Conservation (phyloP, 306 rosid genomes). For the Prunus armeniaca region DNA sequence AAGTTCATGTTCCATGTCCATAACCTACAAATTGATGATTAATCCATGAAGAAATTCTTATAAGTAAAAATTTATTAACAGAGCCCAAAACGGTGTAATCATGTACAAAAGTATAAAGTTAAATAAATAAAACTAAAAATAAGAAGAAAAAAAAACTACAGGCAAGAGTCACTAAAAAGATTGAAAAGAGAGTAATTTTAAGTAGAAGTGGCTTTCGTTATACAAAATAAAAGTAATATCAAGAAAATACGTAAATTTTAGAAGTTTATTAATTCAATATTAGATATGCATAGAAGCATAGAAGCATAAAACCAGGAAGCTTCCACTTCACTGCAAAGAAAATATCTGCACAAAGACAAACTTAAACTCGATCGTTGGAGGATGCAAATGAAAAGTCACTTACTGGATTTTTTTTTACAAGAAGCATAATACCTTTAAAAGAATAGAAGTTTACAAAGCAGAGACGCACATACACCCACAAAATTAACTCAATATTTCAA, state of each 20-base stretch:
- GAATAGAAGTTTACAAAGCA: too few relatives aligned
- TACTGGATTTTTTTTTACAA: too few relatives aligned
- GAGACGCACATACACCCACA: too few relatives aligned
- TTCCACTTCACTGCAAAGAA: not conserved
- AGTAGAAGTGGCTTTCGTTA: not conserved
- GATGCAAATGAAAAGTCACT: too few relatives aligned
- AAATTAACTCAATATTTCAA: too few relatives aligned
- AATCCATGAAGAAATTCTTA: conserved; percentile 1
- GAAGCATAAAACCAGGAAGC: not conserved
- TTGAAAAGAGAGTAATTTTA: not conserved
- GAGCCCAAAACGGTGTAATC: not conserved
- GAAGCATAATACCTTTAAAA: too few relatives aligned
- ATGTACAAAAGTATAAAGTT: not conserved
- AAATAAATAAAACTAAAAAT: not conserved
- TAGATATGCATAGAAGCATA: not conserved
- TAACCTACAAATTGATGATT: conserved; percentile 51
- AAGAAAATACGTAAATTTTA: not conserved
- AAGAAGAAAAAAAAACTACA: not conserved
- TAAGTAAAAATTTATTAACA: not conserved
- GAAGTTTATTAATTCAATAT: not conserved
- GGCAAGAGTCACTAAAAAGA: not conserved
- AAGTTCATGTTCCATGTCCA: conserved; percentile 98
- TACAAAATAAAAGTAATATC: not conserved
- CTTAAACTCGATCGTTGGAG: too few relatives aligned
- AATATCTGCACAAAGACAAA: not conserved